Percentiles rank a stretch among this genome's conserved stretches.
These are phyloP conservation scores for Fonsecaea pugnacius DNA, from an alignment of 2,329 filamentous ascomycete species.

Conservation along the genomic window DNA sequence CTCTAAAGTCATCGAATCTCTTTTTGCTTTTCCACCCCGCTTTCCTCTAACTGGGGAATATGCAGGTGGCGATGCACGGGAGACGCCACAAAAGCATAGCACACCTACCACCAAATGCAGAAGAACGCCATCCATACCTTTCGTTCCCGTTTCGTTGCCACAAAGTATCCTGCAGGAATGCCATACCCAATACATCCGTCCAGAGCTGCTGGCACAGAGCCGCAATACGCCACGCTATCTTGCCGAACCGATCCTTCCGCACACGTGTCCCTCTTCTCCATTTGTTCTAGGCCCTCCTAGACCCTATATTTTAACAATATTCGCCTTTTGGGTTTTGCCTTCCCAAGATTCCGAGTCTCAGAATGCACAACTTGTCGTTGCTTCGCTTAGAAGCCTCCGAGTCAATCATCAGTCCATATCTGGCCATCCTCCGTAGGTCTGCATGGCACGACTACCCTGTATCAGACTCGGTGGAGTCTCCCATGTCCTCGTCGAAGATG, in stretches of 20 bases:
- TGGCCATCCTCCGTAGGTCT: background rate
- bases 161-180: conserved; percentile 1
- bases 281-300: background rate
- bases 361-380: background rate
- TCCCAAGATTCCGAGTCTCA: background rate
- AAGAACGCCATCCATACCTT: background rate
- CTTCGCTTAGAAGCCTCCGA: background rate
- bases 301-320: background rate
- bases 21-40: background rate
- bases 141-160: background rate
- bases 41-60: background rate
- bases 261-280: conserved; percentile 1
- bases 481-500: conserved; percentile 69
- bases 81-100: background rate
- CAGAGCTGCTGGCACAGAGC: conserved; percentile 1
- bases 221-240: conserved; percentile 5
- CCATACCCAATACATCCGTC: conserved; percentile 7
- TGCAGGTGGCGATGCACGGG: background rate
- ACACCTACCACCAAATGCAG: conserved; percentile 11
- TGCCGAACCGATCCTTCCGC: background rate
- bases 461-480: conserved; percentile 32
- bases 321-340: background rate
- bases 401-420: conserved; percentile 2
- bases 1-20: background rate
- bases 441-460: conserved; percentile 22